Conservation (phyloP, 2,329 filamentous ascomycete species). For the Botrytis hyacinthi region DNA sequence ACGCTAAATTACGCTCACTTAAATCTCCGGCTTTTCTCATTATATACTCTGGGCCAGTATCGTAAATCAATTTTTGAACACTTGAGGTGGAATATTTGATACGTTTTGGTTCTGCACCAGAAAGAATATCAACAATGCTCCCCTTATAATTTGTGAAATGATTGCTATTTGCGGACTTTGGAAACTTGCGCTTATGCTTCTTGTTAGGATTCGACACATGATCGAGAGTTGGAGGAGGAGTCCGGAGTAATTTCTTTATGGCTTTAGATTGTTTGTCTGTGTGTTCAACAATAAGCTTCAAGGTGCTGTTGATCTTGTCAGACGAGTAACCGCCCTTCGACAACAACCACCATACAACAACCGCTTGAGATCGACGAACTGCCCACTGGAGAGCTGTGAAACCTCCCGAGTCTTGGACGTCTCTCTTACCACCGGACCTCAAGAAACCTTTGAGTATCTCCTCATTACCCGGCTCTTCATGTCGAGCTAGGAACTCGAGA, state of each 20-base stretch:
- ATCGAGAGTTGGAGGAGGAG: not conserved
- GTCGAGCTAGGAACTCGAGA: not conserved
- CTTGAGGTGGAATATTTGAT: not conserved
- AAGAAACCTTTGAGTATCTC: not conserved
- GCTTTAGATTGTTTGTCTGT: not conserved
- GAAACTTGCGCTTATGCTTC: not conserved
- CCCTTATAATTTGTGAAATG: not conserved
- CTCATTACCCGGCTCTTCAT: not conserved
- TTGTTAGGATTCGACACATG: not conserved
- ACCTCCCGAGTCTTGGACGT: not conserved
- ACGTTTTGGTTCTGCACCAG: not conserved
- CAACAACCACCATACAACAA: not conserved
- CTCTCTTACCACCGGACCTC: not conserved
- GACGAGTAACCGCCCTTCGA: not conserved
- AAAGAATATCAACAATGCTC: not conserved
- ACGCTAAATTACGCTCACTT: not conserved
- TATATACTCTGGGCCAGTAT: not conserved
- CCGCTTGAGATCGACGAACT: not conserved
- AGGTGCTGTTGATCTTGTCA: not conserved
- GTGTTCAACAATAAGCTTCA: not conserved
- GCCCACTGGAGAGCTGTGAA: slow-evolving; percentile 5
- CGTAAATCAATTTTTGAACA: not conserved
- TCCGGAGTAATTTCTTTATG: not conserved
- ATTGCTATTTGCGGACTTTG: not conserved
- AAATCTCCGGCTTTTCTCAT: not conserved